These are phyloP conservation scores for Daldinia childiae DNA, from an alignment of 495 filamentous ascomycete genomes.

Conservation along the genomic window DNA sequence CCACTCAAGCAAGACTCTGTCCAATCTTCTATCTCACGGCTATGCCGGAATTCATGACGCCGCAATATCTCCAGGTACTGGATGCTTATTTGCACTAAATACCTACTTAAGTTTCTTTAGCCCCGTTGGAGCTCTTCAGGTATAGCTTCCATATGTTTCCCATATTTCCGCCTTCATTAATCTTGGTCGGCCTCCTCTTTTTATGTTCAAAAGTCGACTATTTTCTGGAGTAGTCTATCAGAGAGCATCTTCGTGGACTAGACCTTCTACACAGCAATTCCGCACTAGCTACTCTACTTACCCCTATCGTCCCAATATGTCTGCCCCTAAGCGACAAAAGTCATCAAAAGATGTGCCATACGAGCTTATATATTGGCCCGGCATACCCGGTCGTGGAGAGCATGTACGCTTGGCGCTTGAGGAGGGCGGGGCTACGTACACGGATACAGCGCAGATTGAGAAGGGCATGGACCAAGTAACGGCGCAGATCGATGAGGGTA, in stretches of 20 bases:
- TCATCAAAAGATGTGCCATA: slow-evolving; percentile 57
- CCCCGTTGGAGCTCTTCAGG: not conserved
- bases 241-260: not conserved
- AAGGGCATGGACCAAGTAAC: slow-evolving; percentile 52
- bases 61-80: not conserved
- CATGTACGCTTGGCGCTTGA: slow-evolving; percentile 71
- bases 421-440: slow-evolving; percentile 67
- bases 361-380: slow-evolving; percentile 71
- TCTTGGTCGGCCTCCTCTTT: not conserved
- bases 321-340: slow-evolving; percentile 51
- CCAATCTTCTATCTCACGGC: slow-evolving; percentile 24
- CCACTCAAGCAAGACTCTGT: slow-evolving; percentile 1
- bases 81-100: not conserved
- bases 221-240: not conserved
- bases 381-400: slow-evolving; percentile 72
- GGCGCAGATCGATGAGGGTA: slow-evolving; percentile 46
- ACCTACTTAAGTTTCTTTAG: not conserved
- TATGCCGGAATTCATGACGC: slow-evolving; percentile 15
- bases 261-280: not conserved
- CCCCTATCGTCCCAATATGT: slow-evolving; percentile 23
- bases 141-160: not conserved
- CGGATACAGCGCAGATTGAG: slow-evolving; percentile 60
- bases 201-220: slow-evolving; percentile 20
- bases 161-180: no score
- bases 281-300: not conserved